These are phyloP conservation scores for Kodamaea sp. DNA, from an alignment of 1,139 yeast genomes.

Conservation along the genomic window DNA sequence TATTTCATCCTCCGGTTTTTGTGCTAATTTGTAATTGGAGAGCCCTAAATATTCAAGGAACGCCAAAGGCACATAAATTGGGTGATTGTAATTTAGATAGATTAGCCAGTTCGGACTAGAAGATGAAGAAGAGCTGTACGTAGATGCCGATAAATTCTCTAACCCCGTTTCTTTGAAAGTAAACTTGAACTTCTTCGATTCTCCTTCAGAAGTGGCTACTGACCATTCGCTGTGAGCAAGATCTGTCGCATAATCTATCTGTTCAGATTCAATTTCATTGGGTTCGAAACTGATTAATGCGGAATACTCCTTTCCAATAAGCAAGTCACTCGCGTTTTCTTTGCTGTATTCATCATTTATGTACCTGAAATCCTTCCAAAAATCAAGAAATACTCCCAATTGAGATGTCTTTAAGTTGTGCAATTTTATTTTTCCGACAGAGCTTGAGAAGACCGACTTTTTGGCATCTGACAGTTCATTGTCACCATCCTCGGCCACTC, in stretches of 20 bases:
- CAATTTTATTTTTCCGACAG: constrained; percentile 31
- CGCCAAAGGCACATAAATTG: constrained; percentile 29
- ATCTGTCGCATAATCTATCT: constrained; percentile 22
- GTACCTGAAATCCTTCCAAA: constrained; percentile 39
- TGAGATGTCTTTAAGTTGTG: constrained; percentile 24
- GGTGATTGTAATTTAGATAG: constrained; percentile 23
- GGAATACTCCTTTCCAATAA: constrained; percentile 18
- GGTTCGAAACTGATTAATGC: constrained; percentile 17
- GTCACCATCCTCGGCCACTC: constrained; percentile 5
- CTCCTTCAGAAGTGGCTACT: constrained; percentile 7
- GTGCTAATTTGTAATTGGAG: constrained; percentile 10
- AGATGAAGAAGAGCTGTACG: background rate
- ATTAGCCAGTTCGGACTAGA: constrained; percentile 19
- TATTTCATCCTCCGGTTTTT: constrained; percentile 3
- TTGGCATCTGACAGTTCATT: constrained; percentile 20
- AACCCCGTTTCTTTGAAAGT: background rate
- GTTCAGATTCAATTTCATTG: constrained; percentile 2
- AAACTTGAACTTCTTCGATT: constrained; percentile 12
- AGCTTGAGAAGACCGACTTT: constrained; percentile 23
- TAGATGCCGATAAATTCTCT: background rate
- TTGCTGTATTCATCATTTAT: constrained; percentile 25
- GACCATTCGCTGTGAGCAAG: constrained; percentile 24
- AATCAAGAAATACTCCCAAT: constrained; percentile 38
- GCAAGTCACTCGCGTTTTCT: background rate
- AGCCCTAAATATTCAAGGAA: constrained; percentile 34